phyloP scores from a whole-genome alignment of 2,329 filamentous ascomycete genomes.

The Hypocreales sp. region DNA sequence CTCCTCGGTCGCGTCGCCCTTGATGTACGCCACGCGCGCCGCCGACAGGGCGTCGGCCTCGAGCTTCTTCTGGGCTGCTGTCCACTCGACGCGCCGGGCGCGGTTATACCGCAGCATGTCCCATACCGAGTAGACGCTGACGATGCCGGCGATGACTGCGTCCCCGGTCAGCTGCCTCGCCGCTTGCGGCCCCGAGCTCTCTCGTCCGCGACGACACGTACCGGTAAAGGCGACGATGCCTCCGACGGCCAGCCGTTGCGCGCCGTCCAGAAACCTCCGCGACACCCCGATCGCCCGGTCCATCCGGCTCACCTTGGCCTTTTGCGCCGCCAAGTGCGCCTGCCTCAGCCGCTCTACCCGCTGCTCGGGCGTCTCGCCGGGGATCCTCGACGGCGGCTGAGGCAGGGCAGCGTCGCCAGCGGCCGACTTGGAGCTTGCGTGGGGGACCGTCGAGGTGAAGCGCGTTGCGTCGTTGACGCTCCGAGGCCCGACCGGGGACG shows the following conservation, averaged over 20 bases:
- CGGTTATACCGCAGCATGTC: slow-evolving; percentile 48
- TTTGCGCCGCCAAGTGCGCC: slow-evolving; percentile 50
- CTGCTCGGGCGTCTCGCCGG: slow-evolving; percentile 50
- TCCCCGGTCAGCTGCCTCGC: too few relatives aligned
- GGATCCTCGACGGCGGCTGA: slow-evolving; percentile 13
- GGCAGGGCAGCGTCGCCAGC: slow-evolving; percentile 16
- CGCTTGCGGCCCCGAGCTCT: too few relatives aligned
- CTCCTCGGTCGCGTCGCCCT: slow-evolving; percentile 37
- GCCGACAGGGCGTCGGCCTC: slow-evolving; percentile 38
- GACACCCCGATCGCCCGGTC: slow-evolving; percentile 33
- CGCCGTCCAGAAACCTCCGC: slow-evolving; percentile 36
- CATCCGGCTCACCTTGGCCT: slow-evolving; percentile 36
- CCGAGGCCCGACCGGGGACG: slow-evolving; percentile 36
- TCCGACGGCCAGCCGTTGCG: slow-evolving; percentile 38
- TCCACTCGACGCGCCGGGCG: slow-evolving; percentile 42
- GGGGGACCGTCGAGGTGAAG: slow-evolving; percentile 38
- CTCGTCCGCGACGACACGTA: slow-evolving; percentile 24
- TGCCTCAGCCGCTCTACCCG: slow-evolving; percentile 53
- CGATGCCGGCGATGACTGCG: slow-evolving; percentile 35
- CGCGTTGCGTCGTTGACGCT: slow-evolving; percentile 68
- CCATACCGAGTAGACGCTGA: slow-evolving; percentile 42
- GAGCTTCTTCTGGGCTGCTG: slow-evolving; percentile 37
- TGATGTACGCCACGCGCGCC: slow-evolving; percentile 45
- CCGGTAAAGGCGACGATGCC: slow-evolving; percentile 41
- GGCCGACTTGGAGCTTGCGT: slow-evolving; percentile 48